Evolutionary conservation across 164 flowering plant genomes (phyloP), one percentile per base, ranked within the genome.

Genomic region (Annona squamosa): DNA sequence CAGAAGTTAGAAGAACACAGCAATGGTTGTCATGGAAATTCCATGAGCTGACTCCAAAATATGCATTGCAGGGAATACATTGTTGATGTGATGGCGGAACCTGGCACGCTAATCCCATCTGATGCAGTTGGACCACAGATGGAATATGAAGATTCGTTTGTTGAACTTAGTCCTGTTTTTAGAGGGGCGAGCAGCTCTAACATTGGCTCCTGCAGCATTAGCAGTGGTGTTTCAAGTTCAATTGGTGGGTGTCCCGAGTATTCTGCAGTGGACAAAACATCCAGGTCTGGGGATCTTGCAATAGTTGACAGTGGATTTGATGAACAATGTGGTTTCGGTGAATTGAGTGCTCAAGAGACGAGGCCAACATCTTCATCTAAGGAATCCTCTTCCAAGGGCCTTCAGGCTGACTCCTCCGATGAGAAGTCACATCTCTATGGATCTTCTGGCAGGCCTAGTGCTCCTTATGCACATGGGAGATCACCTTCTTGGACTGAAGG

Each of bases 401-500:
- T 67, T 61, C 73, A 77, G 72, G 66, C 43, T 70, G 86, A 73
- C 65, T 52, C 59, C 9, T 3, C 13, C 17, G 82, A 78, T 5
- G 41, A 41, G 65, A 72, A 65, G 68, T 68, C n/a, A 65, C 64
- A 79, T 82, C 65, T 26, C 18, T 42, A 4, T 7, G 73, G 57
- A 45, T 1, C 19, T n/a, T 61, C 74, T 37, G 9, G 64, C 62
- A 81, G 84, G 75, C 79, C 84, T 46, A 81, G 13, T 73, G 74
- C 84, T 78, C 82, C 92, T 75, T 73, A 76, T 67, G 16, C 75
- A 48, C 99, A 87, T 84, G 90, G 86, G 12, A 84, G 97, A 83
- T 94, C 97, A 75, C 97, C 97, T 75, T 91, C 99, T 43, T 94
- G 97, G 97, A 94, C 95, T 19, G 97, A 92, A 88, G 97, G 99